Conservation (phyloP, 805 yeast genomes). For the Candida pseudofarinosa region DNA sequence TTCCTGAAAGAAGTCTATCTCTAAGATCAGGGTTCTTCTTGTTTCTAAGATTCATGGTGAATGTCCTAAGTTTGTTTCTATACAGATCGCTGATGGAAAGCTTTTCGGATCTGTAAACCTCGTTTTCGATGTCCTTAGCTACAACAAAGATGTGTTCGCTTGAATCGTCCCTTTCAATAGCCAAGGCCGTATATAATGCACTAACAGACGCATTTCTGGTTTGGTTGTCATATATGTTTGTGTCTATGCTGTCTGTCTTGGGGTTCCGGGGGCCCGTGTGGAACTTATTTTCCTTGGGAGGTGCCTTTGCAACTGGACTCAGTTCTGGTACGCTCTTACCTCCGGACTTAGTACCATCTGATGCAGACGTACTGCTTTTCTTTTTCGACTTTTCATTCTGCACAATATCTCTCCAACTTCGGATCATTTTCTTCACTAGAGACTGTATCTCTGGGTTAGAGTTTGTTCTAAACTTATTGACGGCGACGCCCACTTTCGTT, state of each 20-base stretch:
- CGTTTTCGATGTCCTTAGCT: slow-evolving; percentile 70
- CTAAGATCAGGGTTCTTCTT: slow-evolving; percentile 86
- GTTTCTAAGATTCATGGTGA: slow-evolving; percentile 83
- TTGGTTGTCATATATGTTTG: slow-evolving; percentile 64
- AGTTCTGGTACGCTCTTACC: slow-evolving; percentile 6
- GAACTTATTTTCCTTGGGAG: slow-evolving; percentile 33
- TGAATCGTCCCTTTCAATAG: slow-evolving; percentile 62
- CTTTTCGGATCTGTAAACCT: slow-evolving; percentile 60
- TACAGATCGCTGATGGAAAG: slow-evolving; percentile 57
- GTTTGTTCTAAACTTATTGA: slow-evolving; percentile 77
- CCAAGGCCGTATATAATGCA: slow-evolving; percentile 86
- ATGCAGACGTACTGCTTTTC: slow-evolving; percentile 15
- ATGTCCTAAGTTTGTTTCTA: slow-evolving; percentile 78
- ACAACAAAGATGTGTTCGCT: slow-evolving; percentile 58
- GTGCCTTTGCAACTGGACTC: slow-evolving; percentile 8
- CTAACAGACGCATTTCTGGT: slow-evolving; percentile 81
- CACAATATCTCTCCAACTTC: slow-evolving; percentile 87
- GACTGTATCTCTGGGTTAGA: slow-evolving; percentile 62
- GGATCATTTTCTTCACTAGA: slow-evolving; percentile 78
- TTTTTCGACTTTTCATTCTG: slow-evolving; percentile 54
- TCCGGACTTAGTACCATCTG: slow-evolving; percentile 7
- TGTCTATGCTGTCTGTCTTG: slow-evolving; percentile 73
- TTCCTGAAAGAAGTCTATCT: slow-evolving; percentile 60
- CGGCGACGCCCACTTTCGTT: slow-evolving; percentile 96
- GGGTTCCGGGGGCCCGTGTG: slow-evolving; percentile 65